phyloP scores from a whole-genome alignment of 75 land plant genomes.

The Picea glauca region DNA sequence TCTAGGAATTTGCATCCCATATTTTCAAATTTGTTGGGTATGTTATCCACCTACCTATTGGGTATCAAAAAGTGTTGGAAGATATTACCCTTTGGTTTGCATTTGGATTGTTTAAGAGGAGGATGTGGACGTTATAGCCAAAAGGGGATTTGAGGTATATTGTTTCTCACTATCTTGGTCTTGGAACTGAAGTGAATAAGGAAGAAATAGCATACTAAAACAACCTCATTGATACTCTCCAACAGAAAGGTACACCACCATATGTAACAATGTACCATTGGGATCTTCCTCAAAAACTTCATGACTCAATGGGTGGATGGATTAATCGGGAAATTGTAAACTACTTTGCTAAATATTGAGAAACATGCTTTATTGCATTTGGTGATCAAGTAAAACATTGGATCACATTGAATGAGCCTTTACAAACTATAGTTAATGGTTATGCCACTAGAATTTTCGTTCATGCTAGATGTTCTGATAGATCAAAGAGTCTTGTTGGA shows the following conservation, averaged over 20 bases:
- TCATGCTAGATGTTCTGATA: slow-evolving; percentile 61
- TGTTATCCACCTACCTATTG: no score
- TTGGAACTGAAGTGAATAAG: slow-evolving; percentile 61
- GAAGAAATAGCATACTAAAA: slow-evolving; percentile 85
- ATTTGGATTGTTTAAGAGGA: no score
- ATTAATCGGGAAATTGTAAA: slow-evolving; percentile 57
- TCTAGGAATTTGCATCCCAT: no score
- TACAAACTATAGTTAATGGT: slow-evolving; percentile 75
- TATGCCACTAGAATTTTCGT: slow-evolving; percentile 65
- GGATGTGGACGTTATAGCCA: no score
- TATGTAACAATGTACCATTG: slow-evolving; percentile 82
- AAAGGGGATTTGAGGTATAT: no score
- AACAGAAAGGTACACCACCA: slow-evolving; percentile 83
- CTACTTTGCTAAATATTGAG: slow-evolving; percentile 66
- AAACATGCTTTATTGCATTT: slow-evolving; percentile 67
- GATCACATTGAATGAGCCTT: slow-evolving; percentile 88
- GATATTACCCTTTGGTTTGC: no score
- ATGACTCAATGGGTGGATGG: slow-evolving; percentile 85
- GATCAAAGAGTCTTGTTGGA: slow-evolving; percentile 13
- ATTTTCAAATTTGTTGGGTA: no score
- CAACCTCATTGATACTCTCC: slow-evolving; percentile 68
- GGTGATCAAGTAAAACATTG: slow-evolving; percentile 89
- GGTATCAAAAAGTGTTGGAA: no score
- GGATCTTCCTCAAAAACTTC: slow-evolving; percentile 86
- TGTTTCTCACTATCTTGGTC: slow-evolving; percentile 21